phyloP scores from a whole-genome alignment of 106 monocot species.

The Dioscorea zingiberensis region DNA sequence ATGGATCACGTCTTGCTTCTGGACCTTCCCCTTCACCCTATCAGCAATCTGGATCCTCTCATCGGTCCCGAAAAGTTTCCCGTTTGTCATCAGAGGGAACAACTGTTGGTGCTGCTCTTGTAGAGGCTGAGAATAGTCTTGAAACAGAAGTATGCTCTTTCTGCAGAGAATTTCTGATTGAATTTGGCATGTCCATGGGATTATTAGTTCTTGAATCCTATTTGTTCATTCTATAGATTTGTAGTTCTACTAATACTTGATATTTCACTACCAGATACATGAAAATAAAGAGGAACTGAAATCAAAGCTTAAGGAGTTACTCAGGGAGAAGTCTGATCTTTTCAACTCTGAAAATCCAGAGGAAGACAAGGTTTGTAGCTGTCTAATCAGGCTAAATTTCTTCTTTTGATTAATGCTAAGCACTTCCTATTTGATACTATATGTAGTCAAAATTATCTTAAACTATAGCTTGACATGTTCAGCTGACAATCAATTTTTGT shows the following conservation, averaged over 20 bases:
- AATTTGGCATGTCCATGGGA: neutral
- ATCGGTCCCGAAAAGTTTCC: slow-evolving; percentile 37
- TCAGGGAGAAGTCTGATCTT: slow-evolving; percentile 91
- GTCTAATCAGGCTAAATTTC: too few relatives aligned
- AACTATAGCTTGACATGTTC: too few relatives aligned
- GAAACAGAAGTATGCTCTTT: slow-evolving; percentile 53
- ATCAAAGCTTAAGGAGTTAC: slow-evolving; percentile 67
- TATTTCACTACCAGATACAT: slow-evolving; percentile 23
- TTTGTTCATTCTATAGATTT: slow-evolving; percentile 6
- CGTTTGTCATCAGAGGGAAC: slow-evolving; percentile 48
- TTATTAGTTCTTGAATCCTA: neutral
- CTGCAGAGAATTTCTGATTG: neutral
- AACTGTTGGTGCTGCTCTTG: slow-evolving; percentile 81
- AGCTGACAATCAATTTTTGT: neutral
- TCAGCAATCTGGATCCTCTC: slow-evolving; percentile 31
- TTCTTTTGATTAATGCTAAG: too few relatives aligned
- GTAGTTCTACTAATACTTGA: neutral
- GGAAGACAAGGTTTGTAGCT: slow-evolving; percentile 76
- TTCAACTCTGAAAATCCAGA: slow-evolving; percentile 78
- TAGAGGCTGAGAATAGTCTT: slow-evolving; percentile 87
- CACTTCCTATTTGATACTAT: too few relatives aligned
- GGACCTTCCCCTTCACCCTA: slow-evolving; percentile 66
- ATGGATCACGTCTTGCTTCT: slow-evolving; percentile 90
- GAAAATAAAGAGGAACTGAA: slow-evolving; percentile 93
- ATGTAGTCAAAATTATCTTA: too few relatives aligned